These are phyloP conservation scores for Cladosporium austrohemisphaericum DNA, from an alignment of 2,329 filamentous ascomycete genomes.

Conservation along the genomic window DNA sequence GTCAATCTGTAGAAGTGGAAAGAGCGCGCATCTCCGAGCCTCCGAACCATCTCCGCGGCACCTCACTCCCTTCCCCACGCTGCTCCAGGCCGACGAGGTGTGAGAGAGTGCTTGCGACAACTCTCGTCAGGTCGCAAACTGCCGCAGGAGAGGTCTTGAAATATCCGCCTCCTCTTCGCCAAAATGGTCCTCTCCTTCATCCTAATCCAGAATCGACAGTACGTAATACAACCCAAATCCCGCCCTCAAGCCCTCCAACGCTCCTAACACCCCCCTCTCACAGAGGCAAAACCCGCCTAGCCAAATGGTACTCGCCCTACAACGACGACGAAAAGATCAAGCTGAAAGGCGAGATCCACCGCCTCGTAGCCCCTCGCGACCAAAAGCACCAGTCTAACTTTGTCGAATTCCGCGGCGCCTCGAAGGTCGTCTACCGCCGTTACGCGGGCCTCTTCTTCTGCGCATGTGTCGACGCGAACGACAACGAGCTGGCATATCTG, in stretches of 20 bases:
- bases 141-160: no score
- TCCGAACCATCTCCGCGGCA: no score
- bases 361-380: constrained; percentile 92
- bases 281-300: constrained; percentile 95
- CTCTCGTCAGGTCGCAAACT: no score
- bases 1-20: no score
- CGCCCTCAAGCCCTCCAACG: constrained; percentile 14
- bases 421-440: constrained; percentile 94
- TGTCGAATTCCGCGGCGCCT: constrained; percentile 81
- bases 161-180: background rate
- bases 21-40: no score
- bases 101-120: no score
- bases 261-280: constrained; percentile 17
- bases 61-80: no score
- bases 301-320: constrained; percentile 99
- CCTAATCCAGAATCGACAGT: constrained; percentile 87
- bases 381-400: constrained; percentile 99
- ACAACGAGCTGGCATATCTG: constrained; percentile 94
- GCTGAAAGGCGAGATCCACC: constrained; percentile 98
- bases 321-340: constrained; percentile 99
- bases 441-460: constrained; percentile 99
- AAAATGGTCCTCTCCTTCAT: constrained; percentile 76
- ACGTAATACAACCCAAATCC: constrained; percentile 31
- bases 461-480: constrained; percentile 97
- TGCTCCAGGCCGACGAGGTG: no score